Percentiles rank a stretch among this genome's conserved stretches.
Conservation (phyloP, 192 early-diverging fungal species). For the Lobosporangium transversale region DNA sequence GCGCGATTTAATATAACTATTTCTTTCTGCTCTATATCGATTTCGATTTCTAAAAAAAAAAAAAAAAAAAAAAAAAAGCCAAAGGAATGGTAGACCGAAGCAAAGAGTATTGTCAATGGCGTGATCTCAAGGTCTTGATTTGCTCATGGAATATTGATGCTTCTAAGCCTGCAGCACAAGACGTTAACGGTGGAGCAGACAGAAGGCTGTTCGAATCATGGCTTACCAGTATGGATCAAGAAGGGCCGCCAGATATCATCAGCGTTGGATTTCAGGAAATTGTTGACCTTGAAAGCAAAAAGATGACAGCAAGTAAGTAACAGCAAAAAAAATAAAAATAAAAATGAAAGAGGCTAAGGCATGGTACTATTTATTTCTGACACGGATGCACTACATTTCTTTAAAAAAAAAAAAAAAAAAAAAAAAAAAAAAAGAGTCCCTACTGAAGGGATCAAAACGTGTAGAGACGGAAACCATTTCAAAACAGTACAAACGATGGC, state of each 20-base stretch:
- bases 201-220: constrained; percentile 57
- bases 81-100: constrained; percentile 69
- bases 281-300: constrained; percentile 85
- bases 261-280: constrained; percentile 89
- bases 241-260: constrained; percentile 76
- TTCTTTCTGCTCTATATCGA: not conserved
- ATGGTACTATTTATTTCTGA: constrained; percentile 22
- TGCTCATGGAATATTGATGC: constrained; percentile 96
- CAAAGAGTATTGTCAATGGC: constrained; percentile 69
- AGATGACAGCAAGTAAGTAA: constrained; percentile 77
- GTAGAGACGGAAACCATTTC: constrained; percentile 66
- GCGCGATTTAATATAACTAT: not conserved
- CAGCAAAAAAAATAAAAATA: too few relatives aligned
- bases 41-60: too few relatives aligned
- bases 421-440: constrained; percentile 69
- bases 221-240: constrained; percentile 56
- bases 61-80: constrained; percentile 37
- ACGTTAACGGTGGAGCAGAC: constrained; percentile 62
- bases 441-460: constrained; percentile 66
- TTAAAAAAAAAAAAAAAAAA: constrained; percentile 82
- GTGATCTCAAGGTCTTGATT: constrained; percentile 77
- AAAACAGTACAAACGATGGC: constrained; percentile 86
- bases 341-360: too few relatives aligned
- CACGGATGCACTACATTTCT: too few relatives aligned
- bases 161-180: constrained; percentile 83